Evolutionary conservation across 176 grass and related monocot species (phyloP), one percentile per base, ranked within the genome.

Genomic region (Tillandsia fasciculata): DNA sequence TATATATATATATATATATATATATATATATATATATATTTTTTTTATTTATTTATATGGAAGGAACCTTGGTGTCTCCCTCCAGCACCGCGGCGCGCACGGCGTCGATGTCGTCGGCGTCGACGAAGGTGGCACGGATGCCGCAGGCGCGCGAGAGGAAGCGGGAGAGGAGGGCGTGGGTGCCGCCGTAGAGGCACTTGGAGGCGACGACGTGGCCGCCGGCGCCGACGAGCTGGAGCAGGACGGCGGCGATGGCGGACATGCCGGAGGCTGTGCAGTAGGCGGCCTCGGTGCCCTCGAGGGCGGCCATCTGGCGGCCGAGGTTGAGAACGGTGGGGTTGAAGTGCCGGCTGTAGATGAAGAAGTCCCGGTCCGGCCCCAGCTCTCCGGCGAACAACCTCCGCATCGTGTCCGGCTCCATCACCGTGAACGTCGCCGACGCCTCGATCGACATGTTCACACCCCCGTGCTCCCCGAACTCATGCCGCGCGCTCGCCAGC

Each of bases 361-460:
- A 91, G 81, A 97, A 76, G 74, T 97, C 93, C 61, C 93, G 86
- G 64, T 96, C 93, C 0, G 93, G 89, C 27, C 93, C 93, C 53
- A 97, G 90, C 71, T 97, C 93, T 0, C 93, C 93, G 1, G 86
- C 53, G 77, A 92, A 97, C 26, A 97, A 83, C 0, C 86, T 81
- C 1, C 89, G 78, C 89, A 97, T 87, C 29, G 93, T 97, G 24
- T 97, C 93, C 1, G 93, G 79, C 77, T 97, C 93, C 93, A 97
- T 97, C 76, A 92, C 93, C 8, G 93, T 97, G 93, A 97, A 97
- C 65, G 93, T 97, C 26, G 93, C 93, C 8, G 93, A 97, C 61
- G 93, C 93, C 89, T 97, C 93, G 78, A 97, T 97, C 52, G 93
- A 97, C 93, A 97, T 97, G 86, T 97, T 97, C 64, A 97, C 89